Evolutionary conservation across 805 yeast genomes (phyloP), one percentile per base, ranked within the genome.

Genomic region (Jamesozyma lodderae): DNA sequence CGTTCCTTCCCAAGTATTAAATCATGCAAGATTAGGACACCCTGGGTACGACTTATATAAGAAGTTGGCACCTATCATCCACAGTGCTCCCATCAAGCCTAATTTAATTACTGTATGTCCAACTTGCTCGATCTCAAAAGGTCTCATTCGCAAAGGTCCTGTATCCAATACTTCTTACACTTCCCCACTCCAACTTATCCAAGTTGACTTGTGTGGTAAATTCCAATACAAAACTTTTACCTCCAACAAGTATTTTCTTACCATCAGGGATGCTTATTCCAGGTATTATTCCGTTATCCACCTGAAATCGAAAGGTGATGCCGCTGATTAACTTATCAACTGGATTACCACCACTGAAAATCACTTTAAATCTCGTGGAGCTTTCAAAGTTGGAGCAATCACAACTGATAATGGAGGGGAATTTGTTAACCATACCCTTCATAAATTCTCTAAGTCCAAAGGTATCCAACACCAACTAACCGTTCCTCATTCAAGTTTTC

Each of bases 401-500:
- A n/a, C 44, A 6, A 23, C 38, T 8, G 44, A 40, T 19, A 41
- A 38, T 33, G 44, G 44, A 24, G 26, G 34, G 27, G 48, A 42
- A 24, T 42, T 45, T 31, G 10, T 14, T 6, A 43, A 36, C 16
- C 6, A 14, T 13, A 13, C 3, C 0, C 21, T 45, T 2, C 25
- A 31, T 18, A 26, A 32, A n/a, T n/a, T n/a, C 26, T 21, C 25
- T 15, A 18, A 13, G 11, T 10, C 10, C 3, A 29, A 38, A 16
- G 44, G 42, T 3, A 42, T 45, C 19, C 11, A n/a, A 16, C 46
- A 45, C 36, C 40, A 45, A 33, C 16, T 42, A 2, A 45, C 46
- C 17, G 37, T 42, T 7, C 38, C 46, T 1, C 27, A 44, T 25
- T 21, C n/a, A n/a, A 42, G 41, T 34, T 42, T 27, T 29, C 44